These are phyloP conservation scores for Phytophthora megakarya DNA, from an alignment of 352 stramenopile genomes.

Conservation along the genomic window DNA sequence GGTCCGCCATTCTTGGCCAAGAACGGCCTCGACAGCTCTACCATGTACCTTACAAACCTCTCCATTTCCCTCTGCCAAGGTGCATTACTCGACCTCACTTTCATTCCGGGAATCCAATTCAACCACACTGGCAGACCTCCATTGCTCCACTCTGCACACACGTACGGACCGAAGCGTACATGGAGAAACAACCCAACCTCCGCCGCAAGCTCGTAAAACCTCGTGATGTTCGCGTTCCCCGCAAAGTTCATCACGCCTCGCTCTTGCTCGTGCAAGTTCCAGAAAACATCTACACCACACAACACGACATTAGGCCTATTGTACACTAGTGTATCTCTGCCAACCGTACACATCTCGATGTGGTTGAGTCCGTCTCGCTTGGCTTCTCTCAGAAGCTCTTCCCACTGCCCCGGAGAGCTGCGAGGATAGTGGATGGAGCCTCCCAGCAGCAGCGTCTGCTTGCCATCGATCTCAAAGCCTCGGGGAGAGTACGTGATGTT, in stretches of 20 bases:
- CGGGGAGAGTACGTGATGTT: constrained; percentile 48
- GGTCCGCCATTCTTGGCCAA: constrained; percentile 65
- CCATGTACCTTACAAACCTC: constrained; percentile 65
- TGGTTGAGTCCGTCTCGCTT: constrained; percentile 80
- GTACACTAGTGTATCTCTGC: not conserved
- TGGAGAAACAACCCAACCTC: constrained; percentile 68
- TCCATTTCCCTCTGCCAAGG: constrained; percentile 58
- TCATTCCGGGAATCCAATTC: constrained; percentile 51
- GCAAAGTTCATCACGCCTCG: constrained; percentile 59
- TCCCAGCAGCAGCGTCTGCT: constrained; percentile 58
- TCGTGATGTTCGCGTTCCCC: constrained; percentile 57
- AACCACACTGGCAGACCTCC: constrained; percentile 67
- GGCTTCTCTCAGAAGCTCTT: constrained; percentile 58
- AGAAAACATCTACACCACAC: constrained; percentile 60
- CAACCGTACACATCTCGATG: constrained; percentile 65
- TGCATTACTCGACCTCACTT: constrained; percentile 54
- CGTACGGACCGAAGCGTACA: constrained; percentile 71
- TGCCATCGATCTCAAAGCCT: constrained; percentile 68
- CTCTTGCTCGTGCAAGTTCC: constrained; percentile 69
- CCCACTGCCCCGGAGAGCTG: constrained; percentile 59
- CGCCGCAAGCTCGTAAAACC: constrained; percentile 63
- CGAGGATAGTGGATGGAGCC: constrained; percentile 73
- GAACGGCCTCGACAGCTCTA: constrained; percentile 65
- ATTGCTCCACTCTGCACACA: constrained; percentile 73
- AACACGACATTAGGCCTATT: not conserved